These are phyloP conservation scores for Ilex paraguariensis DNA, from an alignment of 305 asterid species.

Conservation along the genomic window DNA sequence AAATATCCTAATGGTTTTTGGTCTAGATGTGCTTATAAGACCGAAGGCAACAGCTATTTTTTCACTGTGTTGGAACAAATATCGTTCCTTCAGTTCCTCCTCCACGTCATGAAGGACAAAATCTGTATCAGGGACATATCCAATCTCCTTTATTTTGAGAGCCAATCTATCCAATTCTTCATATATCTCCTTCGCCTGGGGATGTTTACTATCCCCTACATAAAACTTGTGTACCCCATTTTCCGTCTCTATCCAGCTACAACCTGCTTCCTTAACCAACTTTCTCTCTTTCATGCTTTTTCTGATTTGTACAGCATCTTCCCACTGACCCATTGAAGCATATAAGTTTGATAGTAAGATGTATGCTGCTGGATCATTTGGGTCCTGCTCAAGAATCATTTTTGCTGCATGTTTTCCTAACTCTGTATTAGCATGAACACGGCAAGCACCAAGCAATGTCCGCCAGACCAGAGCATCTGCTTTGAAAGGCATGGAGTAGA, in stretches of 20 bases:
- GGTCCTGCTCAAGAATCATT: constrained; percentile 61
- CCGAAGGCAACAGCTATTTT: constrained; percentile 81
- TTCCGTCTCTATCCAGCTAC: constrained; percentile 85
- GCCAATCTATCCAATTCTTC: constrained; percentile 41
- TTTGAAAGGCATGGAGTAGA: constrained; percentile 56
- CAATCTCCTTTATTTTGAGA: constrained; percentile 49
- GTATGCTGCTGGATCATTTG: constrained; percentile 69
- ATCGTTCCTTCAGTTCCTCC: constrained; percentile 72
- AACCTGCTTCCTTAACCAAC: constrained; percentile 80
- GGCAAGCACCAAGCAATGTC: constrained; percentile 79
- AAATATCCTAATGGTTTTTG: constrained; percentile 60
- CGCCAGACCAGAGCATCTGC: constrained; percentile 88
- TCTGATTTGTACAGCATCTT: constrained; percentile 47
- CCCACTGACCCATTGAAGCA: constrained; percentile 77
- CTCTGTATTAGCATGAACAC: constrained; percentile 52
- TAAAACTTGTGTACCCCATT: constrained; percentile 65
- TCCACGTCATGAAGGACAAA: constrained; percentile 82
- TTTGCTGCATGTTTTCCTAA: constrained; percentile 65
- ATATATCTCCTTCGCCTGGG: constrained; percentile 58
- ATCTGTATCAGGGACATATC: constrained; percentile 65
- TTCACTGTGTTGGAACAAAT: constrained; percentile 83
- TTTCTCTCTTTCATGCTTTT: constrained; percentile 64
- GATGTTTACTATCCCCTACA: constrained; percentile 78
- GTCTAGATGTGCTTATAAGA: constrained; percentile 55
- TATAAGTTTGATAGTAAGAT: constrained; percentile 70